Conservation (phyloP, 148 eudicot genomes). For the Persicaria tinctoria region DNA sequence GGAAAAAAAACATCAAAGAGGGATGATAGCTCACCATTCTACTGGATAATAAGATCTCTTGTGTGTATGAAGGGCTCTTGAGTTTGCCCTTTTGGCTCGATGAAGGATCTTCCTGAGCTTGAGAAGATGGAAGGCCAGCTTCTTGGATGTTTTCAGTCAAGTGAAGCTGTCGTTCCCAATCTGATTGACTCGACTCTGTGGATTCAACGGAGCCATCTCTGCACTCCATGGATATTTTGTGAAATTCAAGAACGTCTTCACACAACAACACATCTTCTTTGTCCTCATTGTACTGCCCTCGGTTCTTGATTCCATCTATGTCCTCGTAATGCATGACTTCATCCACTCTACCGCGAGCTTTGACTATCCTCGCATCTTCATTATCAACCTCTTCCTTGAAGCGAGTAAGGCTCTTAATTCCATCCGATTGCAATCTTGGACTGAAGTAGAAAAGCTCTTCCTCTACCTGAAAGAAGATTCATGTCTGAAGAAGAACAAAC, state of each 20-base stretch:
- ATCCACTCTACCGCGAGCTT: constrained; percentile 12
- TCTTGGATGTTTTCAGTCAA: constrained; percentile 13
- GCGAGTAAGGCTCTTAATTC: constrained; percentile 10
- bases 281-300: neutral
- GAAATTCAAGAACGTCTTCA: constrained; percentile 14
- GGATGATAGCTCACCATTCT: neutral
- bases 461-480: constrained; percentile 15
- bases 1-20: neutral
- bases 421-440: constrained; percentile 19
- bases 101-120: neutral
- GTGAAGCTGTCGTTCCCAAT: constrained; percentile 17
- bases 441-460: constrained; percentile 21
- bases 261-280: neutral
- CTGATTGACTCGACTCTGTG: constrained; percentile 22
- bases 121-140: constrained; percentile 15
- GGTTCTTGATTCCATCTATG: constrained; percentile 11
- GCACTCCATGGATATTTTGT: constrained; percentile 29
- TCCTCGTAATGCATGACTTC: constrained; percentile 13
- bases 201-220: constrained; percentile 36
- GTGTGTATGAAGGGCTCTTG: neutral
- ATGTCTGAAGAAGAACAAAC: neutral
- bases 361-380: neutral
- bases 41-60: neutral
- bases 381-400: constrained; percentile 6
- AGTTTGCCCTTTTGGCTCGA: neutral